These are phyloP conservation scores for Calamus simplicifolius DNA, from an alignment of 176 grass and related monocot genomes.

Conservation along the genomic window DNA sequence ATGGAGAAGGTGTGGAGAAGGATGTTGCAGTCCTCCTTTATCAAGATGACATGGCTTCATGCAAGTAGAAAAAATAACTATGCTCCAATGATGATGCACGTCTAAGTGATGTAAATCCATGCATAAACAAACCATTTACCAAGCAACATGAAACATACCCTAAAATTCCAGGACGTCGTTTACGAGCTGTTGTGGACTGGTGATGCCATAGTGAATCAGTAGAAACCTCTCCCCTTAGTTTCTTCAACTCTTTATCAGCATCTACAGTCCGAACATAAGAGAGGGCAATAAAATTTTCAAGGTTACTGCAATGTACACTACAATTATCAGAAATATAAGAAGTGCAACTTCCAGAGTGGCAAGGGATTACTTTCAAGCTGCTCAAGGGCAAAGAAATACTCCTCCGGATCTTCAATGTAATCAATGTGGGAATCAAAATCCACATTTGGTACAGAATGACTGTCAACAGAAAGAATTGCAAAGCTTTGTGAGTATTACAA, in stretches of 20 bases:
- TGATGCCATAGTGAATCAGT: constrained; percentile 12
- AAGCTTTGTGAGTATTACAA: background rate
- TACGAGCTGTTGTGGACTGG: constrained; percentile 6
- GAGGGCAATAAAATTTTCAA: constrained; percentile 4
- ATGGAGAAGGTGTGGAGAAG: too few species aligned
- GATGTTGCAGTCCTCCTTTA: too few species aligned
- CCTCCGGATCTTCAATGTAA: constrained; percentile 29
- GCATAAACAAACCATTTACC: background rate
- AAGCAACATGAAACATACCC: constrained; percentile 28
- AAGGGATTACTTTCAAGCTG: constrained; percentile 37
- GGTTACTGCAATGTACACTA: too few species aligned
- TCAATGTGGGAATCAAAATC: constrained; percentile 23
- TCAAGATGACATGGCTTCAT: too few species aligned
- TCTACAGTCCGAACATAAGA: constrained; percentile 29
- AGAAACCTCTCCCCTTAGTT: constrained; percentile 26
- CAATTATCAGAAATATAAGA: too few species aligned
- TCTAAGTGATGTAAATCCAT: background rate
- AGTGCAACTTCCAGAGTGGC: background rate
- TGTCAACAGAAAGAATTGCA: constrained; percentile 31
- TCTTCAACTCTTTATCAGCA: constrained; percentile 38
- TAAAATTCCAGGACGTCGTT: constrained; percentile 22
- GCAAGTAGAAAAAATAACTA: too few species aligned
- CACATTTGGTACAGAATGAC: constrained; percentile 19
- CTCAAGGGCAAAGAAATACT: constrained; percentile 27
- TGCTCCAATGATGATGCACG: too few species aligned